phyloP scores from a whole-genome alignment of 768 basidiomycete species.

The Trametes sanguinea region DNA sequence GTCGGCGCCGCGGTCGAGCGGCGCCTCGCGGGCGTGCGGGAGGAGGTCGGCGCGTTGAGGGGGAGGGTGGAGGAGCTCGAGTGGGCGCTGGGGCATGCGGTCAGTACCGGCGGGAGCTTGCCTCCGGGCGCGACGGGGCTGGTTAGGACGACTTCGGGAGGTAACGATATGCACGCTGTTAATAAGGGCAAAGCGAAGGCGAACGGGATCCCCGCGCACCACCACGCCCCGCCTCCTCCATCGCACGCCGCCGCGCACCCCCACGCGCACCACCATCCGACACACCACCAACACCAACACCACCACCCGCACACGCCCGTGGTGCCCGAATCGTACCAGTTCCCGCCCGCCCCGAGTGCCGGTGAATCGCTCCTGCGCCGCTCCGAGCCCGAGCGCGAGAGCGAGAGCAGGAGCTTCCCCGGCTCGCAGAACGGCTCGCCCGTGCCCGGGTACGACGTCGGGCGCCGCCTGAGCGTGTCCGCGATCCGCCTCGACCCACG shows the following conservation, averaged over 20 bases:
- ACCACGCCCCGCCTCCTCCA: not conserved
- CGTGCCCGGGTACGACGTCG: conserved; percentile 47
- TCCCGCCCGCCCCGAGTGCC: conserved; percentile 24
- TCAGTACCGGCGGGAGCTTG: not conserved
- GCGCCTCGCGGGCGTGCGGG: conserved; percentile 55
- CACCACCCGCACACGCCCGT: not conserved
- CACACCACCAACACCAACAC: no score
- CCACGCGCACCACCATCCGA: no score
- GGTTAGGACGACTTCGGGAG: not conserved
- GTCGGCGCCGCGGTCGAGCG: conserved; percentile 65
- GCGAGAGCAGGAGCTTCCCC: conserved; percentile 39
- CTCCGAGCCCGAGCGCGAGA: conserved; percentile 34
- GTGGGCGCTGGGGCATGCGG: conserved; percentile 38
- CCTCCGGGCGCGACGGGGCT: not conserved
- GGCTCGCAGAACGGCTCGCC: conserved; percentile 48
- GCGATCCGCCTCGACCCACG: conserved; percentile 51
- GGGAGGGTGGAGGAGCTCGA: conserved; percentile 73
- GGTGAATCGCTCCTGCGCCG: conserved; percentile 10
- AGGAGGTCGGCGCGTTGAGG: conserved; percentile 61
- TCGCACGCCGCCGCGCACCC: not conserved
- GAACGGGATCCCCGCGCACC: conserved; percentile 22
- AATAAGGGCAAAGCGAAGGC: conserved; percentile 25
- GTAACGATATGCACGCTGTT: not conserved
- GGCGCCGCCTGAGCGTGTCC: conserved; percentile 50
- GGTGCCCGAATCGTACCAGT: conserved; percentile 28